phyloP scores from a whole-genome alignment of 2,329 filamentous ascomycete species.

The Claviceps sp. region DNA sequence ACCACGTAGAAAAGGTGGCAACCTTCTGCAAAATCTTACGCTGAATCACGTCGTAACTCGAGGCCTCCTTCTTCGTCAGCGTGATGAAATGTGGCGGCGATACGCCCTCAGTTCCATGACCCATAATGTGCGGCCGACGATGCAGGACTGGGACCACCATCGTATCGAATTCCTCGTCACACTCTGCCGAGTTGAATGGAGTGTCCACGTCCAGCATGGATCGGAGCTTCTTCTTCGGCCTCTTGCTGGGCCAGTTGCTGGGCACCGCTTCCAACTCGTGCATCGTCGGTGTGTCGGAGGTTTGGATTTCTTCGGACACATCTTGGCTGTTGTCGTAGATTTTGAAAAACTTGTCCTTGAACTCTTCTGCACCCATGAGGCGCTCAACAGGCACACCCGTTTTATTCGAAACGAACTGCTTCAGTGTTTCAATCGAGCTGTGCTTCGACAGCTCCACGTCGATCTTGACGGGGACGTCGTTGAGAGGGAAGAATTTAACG shows the following conservation, averaged over 20 bases:
- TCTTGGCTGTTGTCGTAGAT: conserved; percentile 57
- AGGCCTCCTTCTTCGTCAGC: conserved; percentile 58
- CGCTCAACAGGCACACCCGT: conserved; percentile 50
- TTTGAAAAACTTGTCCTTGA: conserved; percentile 75
- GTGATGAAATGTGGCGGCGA: conserved; percentile 58
- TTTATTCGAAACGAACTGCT: conserved; percentile 55
- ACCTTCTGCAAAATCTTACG: conserved; percentile 69
- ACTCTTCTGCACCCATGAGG: conserved; percentile 73
- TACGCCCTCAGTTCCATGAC: conserved; percentile 16
- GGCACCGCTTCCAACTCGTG: conserved; percentile 67
- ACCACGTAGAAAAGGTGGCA: conserved; percentile 60
- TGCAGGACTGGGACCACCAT: conserved; percentile 63
- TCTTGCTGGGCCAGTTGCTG: conserved; percentile 58
- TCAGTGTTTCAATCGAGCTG: conserved; percentile 53
- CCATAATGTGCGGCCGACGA: conserved; percentile 27
- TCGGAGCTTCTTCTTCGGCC: conserved; percentile 29
- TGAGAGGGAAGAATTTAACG: conserved; percentile 66
- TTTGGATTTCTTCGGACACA: conserved; percentile 59
- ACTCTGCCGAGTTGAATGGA: conserved; percentile 31
- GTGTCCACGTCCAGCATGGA: conserved; percentile 38
- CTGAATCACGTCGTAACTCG: conserved; percentile 54
- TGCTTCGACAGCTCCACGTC: conserved; percentile 72
- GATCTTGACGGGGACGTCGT: conserved; percentile 56
- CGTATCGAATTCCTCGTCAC: conserved; percentile 48
- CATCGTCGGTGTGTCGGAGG: conserved; percentile 53